Base-by-base conservation (phyloP, 208 protist genomes). In the Spongospora subterranea region DNA sequence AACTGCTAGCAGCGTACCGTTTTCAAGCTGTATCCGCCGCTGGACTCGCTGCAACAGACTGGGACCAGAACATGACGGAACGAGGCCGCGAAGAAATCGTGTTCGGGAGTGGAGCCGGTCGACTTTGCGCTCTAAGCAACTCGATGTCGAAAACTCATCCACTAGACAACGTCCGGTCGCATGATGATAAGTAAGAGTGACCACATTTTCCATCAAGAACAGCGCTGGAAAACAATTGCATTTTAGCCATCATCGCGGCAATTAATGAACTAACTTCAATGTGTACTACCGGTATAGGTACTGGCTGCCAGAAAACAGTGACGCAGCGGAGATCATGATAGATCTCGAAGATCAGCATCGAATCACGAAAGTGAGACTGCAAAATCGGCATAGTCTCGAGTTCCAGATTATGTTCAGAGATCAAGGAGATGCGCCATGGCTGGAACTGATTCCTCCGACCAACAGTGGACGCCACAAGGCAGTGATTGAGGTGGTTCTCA, bases 351-450 rank as follows among this genome's bases (percentile, higher is more conserved):
- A 43, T 43, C 71, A 40, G 17, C 35, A 45, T 43, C 71, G 71
- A 6, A 82, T 82, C 71, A 82, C 71, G 17, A 82, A 43, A n/a
- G 40, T 82, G 6, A 6, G 71, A 6, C 17, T 82, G 71, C 71
- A 82, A n/a, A 82, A 82, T 43, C 71, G 71, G 71, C 71, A 82
- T n/a, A 82, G 71, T n/a, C 17, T 82, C 71, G 71, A 82, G n/a
- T 82, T 82, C 71, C 17, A 82, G 71, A 43, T 82, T 43, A 6
- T 82, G 71, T 82, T 82, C 71, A 82, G 35, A n/a, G 71, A 82
- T 6, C 35, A 35, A 35, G 17, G 6, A 6, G 71, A 82, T 6
- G 71, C 11, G 17, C 17, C 35, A 6, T 82, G 71, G 71, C 71
- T 35, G 17, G 71, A 82, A 43, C 71, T 82, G 13, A n/a, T 82